phyloP scores from a whole-genome alignment of 768 basidiomycete species.

The Collybiopsis luxurians region DNA sequence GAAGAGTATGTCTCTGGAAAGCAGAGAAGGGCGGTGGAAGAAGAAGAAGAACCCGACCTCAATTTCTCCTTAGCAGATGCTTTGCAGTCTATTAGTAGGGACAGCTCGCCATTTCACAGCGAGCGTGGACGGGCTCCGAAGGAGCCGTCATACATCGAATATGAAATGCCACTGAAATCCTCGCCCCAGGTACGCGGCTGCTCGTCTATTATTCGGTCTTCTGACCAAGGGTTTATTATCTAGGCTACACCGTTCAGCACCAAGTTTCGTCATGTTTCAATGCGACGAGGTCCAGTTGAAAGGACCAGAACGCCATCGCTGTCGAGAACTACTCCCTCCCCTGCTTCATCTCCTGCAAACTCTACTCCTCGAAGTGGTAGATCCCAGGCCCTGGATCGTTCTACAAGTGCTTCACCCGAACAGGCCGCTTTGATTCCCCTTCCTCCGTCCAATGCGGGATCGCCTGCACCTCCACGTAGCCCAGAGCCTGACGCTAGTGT shows the following conservation, averaged over 20 bases:
- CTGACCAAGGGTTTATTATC: slow-evolving; percentile 1
- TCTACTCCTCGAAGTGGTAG: slow-evolving; percentile 61
- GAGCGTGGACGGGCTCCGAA: slow-evolving; percentile 34
- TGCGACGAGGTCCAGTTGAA: slow-evolving; percentile 49
- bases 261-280: slow-evolving; percentile 60
- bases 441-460: slow-evolving; percentile 48
- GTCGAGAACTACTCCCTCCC: slow-evolving; percentile 58
- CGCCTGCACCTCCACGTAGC: slow-evolving; percentile 38
- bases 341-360: slow-evolving; percentile 56
- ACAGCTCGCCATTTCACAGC: slow-evolving; percentile 46
- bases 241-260: slow-evolving; percentile 57
- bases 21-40: slow-evolving; percentile 34
- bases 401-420: slow-evolving; percentile 42
- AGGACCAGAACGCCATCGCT: slow-evolving; percentile 62
- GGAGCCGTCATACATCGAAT: slow-evolving; percentile 46
- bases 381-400: slow-evolving; percentile 38
- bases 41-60: slow-evolving; percentile 24
- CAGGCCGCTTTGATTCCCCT: slow-evolving; percentile 47
- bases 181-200: slow-evolving; percentile 51
- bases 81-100: slow-evolving; percentile 51
- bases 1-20: slow-evolving; percentile 50
- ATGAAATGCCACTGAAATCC: slow-evolving; percentile 56
- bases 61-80: slow-evolving; percentile 56
- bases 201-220: background rate
- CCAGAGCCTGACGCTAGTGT: slow-evolving; percentile 21